Evolutionary conservation across 164 flowering plant genomes (phyloP), one percentile per base, ranked within the genome.

Genomic region (Stephania japonica): DNA sequence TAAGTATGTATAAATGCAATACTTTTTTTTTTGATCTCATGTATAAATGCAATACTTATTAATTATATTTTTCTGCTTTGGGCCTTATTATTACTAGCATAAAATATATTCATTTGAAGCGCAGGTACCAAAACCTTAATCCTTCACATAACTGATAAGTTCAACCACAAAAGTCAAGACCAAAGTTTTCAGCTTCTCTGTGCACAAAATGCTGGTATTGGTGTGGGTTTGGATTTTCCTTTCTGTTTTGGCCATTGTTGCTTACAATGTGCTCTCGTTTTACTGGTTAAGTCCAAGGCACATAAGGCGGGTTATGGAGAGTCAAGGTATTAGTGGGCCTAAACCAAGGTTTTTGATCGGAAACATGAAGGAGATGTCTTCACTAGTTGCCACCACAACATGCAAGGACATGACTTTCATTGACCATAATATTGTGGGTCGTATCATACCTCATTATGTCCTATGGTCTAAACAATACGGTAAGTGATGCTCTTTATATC

Each of bases 251-350:
- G 5, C 83, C 1, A 85, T 72, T 80, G 75, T 83, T 73, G 78
- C 68, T 0, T 79, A 76, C 67, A 81, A 79, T 4, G 83, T 86
- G 43, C 38, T 92, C 50, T 81, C 86, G 38, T 89, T 85, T 75
- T 94, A 94, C 85, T 89, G 78, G 80, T n/a, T 86, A 8, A 89
- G 81, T 19, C 99, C 99, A 1, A 85, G 85, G 81, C 90, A 96
- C 75, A 94, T 94, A 85, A 83, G 73, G 81, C 87, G 79, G 59
- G 73, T 81, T 24, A 94, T 94, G 99, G 89, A 83, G 32, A 86
- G 71, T 76, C 99, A 94, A 92, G 98, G 98, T 18, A 91, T 94
- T 74, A 75, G 79, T 85, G 99, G 99, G 75, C 99, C 99, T 1
- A 87, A 88, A 75, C 93, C 97, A 13, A 84, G 87, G 26, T 87